These are phyloP conservation scores for Exophiala sp. DNA, from an alignment of 2,329 filamentous ascomycete species.

Conservation along the genomic window DNA sequence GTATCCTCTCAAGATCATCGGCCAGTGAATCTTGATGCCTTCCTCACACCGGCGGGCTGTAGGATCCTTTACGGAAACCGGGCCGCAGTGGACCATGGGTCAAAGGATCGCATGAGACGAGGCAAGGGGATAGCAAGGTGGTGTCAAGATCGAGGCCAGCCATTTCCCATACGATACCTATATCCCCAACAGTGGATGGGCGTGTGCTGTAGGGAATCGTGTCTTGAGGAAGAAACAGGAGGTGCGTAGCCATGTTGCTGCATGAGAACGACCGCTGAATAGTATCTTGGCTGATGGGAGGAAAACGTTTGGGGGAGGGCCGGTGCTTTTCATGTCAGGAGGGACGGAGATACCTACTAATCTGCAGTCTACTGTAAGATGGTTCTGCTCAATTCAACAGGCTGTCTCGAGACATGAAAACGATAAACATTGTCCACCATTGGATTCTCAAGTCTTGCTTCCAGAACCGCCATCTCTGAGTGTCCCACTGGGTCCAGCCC, in stretches of 20 bases:
- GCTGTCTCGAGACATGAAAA: neutral
- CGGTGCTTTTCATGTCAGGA: too few relatives aligned
- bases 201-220: constrained; percentile 45
- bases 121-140: constrained; percentile 35
- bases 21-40: too few relatives aligned
- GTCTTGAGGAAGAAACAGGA: constrained; percentile 43
- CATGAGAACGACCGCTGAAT: constrained; percentile 47
- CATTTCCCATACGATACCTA: constrained; percentile 49
- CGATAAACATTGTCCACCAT: neutral
- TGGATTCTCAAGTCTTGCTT: neutral
- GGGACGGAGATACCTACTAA: too few relatives aligned
- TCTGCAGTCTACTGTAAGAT: too few relatives aligned
- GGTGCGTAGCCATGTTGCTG: constrained; percentile 50
- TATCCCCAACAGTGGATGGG: constrained; percentile 48
- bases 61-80: constrained; percentile 67
- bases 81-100: constrained; percentile 35
- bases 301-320: constrained; percentile 45
- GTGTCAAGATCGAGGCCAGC: constrained; percentile 50
- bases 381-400: neutral
- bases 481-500: constrained; percentile 16
- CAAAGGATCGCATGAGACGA: constrained; percentile 9
- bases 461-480: neutral
- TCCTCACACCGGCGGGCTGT: constrained; percentile 55
- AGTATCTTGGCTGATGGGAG: constrained; percentile 43
- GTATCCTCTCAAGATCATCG: too few relatives aligned